Evolutionary conservation across 2,329 filamentous ascomycete species (phyloP), one percentile per base, ranked within the genome.

Genomic region (Phyllachora maydis): DNA sequence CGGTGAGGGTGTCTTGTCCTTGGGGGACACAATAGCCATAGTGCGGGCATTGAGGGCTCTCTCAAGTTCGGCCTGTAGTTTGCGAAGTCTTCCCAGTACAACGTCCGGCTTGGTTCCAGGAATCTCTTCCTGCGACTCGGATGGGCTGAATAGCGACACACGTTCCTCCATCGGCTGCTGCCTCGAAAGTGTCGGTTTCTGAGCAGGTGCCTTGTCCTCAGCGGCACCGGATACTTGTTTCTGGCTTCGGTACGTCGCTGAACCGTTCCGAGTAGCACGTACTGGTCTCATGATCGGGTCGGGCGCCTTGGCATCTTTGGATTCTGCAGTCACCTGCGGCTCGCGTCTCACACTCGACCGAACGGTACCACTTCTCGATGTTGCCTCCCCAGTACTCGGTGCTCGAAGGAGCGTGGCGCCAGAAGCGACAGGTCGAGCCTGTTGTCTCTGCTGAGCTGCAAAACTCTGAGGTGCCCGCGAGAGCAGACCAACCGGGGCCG

Each of bases 401-500:
- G n/a, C n/a, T n/a, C n/a, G n/a, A n/a, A n/a, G n/a, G n/a, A n/a
- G n/a, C 18, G 32, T 39, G 16, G 36, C 22, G 18, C 32, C 22
- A 2, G 41, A 24, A 16, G 40, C 38, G 7, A 40, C 28, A 5
- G 61, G 55, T 27, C 53, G 54, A 32, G 52, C 52, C 30, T 67
- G 65, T 13, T 64, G 61, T 32, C 67, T 49, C 33, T 73, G 67
- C 33, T 73, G 67, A 4, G 67, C 67, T 8, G 67, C 67, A 40
- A 71, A 73, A 38, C 67, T 73, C 37, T 72, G 66, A 7, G 64
- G 63, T 3, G 56, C 62, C 17, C 54, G 59, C 17, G 56, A 52
- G 12, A 67, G 40, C 4, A 65, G 42, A 4, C 52, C 52, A 0
- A 50, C 42, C 0, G 50, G 45, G 2, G 40, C 39, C n/a, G n/a